Percentiles rank a stretch among this genome's conserved stretches.
Conservation (phyloP, 768 basidiomycete genomes). For the Clavaria fumosa region DNA sequence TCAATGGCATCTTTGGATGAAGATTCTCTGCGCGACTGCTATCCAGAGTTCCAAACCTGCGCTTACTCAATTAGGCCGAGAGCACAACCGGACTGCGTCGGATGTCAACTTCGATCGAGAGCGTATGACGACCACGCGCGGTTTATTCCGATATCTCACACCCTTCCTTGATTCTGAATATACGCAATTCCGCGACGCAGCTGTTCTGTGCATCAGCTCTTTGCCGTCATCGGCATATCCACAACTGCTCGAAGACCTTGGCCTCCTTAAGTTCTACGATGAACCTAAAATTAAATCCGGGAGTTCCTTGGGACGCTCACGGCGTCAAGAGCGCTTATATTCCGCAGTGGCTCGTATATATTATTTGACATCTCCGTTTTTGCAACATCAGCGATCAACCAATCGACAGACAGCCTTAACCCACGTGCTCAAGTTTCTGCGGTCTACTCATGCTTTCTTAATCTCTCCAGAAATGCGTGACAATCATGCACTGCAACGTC, state of each 20-base stretch:
- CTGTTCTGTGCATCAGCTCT: constrained; percentile 78
- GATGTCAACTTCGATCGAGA: constrained; percentile 69
- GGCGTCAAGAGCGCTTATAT: constrained; percentile 64
- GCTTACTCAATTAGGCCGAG: constrained; percentile 39
- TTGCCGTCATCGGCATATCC: constrained; percentile 67
- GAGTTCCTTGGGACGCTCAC: constrained; percentile 36
- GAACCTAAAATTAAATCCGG: constrained; percentile 37
- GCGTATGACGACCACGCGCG: constrained; percentile 65
- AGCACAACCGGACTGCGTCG: constrained; percentile 55
- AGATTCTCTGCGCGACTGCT: constrained; percentile 73
- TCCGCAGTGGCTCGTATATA: constrained; percentile 85
- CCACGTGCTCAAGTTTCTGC: constrained; percentile 75
- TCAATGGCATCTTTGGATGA: constrained; percentile 79
- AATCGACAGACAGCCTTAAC: constrained; percentile 59
- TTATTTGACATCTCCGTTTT: constrained; percentile 62
- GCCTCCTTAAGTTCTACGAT: constrained; percentile 74
- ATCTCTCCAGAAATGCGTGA: constrained; percentile 56
- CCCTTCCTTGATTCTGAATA: constrained; percentile 83
- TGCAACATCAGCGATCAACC: constrained; percentile 54
- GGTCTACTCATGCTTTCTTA: constrained; percentile 69
- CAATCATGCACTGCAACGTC: constrained; percentile 58
- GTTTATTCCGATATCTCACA: constrained; percentile 70
- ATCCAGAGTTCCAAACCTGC: constrained; percentile 36
- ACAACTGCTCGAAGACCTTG: constrained; percentile 72
- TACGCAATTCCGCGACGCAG: constrained; percentile 68